These are phyloP conservation scores for Lycium barbarum DNA, from an alignment of 257 asterid species.

Conservation along the genomic window DNA sequence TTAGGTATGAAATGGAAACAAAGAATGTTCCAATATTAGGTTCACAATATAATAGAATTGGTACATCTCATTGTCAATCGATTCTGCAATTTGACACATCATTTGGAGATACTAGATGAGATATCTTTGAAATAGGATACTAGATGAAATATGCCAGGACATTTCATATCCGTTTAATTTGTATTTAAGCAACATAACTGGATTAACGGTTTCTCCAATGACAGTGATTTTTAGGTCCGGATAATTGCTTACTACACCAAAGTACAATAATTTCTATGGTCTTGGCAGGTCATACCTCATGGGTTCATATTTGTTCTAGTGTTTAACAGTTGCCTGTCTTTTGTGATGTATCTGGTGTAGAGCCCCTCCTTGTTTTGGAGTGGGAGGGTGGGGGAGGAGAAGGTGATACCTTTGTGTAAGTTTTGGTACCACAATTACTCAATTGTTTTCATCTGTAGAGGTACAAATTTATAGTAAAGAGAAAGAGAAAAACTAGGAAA, in stretches of 20 bases:
- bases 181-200: neutral
- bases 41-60: neutral
- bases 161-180: neutral
- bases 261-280: neutral
- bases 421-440: neutral
- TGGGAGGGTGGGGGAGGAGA: neutral
- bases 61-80: neutral
- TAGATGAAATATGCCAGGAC: neutral
- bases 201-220: neutral
- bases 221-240: neutral
- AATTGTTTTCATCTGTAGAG: neutral
- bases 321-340: neutral
- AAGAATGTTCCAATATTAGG: neutral
- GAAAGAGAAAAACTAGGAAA: neutral
- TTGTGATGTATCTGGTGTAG: neutral
- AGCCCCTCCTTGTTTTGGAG: neutral
- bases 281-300: constrained; percentile 1
- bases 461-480: neutral
- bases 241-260: neutral
- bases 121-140: too few species aligned
- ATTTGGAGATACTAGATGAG: neutral
- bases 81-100: constrained; percentile 9
- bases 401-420: constrained; percentile 13
- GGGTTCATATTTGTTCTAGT: neutral
- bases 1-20: constrained; percentile 6